Percentiles rank a stretch among this genome's conserved stretches.
Evolutionary conservation across 106 monocot genomes (phyloP).

Genomic region (Cymbidium sinense): DNA sequence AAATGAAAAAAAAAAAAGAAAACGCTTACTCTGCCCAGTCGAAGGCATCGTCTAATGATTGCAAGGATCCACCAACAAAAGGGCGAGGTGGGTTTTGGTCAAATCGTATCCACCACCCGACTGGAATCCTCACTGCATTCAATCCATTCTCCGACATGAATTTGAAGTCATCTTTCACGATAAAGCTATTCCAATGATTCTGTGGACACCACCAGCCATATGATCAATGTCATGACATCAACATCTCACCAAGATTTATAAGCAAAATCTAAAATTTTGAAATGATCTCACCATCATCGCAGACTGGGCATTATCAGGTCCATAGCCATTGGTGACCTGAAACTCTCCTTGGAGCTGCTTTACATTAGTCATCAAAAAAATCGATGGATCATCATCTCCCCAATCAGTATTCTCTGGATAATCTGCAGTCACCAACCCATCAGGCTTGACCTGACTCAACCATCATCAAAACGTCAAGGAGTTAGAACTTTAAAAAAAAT

Average conservation of each 20-base stretch:
- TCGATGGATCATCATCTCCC: conserved; percentile 8
- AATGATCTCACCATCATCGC: not conserved
- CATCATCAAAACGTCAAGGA: not conserved
- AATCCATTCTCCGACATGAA: conserved; percentile 32
- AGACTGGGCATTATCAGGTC: not conserved
- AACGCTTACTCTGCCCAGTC: conserved; percentile 12
- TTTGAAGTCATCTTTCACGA: conserved; percentile 39
- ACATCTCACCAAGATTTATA: not conserved
- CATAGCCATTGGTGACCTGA: conserved; percentile 19
- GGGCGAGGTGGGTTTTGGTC: conserved; percentile 3
- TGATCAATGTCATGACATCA: not conserved
- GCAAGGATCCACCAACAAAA: conserved; percentile 10
- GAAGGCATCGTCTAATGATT: conserved; percentile 11
- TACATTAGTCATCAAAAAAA: not conserved
- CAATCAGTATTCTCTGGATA: conserved; percentile 16
- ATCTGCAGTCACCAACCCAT: conserved; percentile 3
- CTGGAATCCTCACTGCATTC: not conserved
- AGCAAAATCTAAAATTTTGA: not conserved
- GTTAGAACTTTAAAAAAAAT: not conserved
- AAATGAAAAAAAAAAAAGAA: not conserved
- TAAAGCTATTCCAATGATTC: conserved; percentile 12
- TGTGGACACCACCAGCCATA: not conserved
- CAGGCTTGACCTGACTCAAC: not conserved
- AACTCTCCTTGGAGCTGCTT: conserved; percentile 6
- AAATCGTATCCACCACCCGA: conserved; percentile 6